Percentiles rank a stretch among this genome's conserved stretches.
Evolutionary conservation across 805 yeast species (phyloP).

Genomic region (Suhomyces emberorum): DNA sequence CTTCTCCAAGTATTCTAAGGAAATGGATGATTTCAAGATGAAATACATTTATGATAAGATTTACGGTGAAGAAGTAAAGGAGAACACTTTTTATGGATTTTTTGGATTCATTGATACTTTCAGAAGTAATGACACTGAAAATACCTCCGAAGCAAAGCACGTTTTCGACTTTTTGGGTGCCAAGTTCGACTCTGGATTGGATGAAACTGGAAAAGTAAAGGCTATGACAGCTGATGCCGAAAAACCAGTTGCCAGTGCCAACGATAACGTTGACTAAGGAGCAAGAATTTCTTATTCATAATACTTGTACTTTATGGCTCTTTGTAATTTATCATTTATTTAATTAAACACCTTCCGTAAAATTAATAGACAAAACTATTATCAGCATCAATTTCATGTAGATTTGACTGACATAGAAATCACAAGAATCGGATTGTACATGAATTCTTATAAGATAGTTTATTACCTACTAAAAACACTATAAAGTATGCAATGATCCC

Average conservation of each 20-base stretch:
- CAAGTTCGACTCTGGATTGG: constrained; percentile 35
- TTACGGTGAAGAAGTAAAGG: constrained; percentile 83
- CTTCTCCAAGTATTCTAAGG: constrained; percentile 59
- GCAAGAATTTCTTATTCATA: too few relatives aligned
- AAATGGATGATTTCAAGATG: constrained; percentile 84
- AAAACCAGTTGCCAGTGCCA: constrained; percentile 7
- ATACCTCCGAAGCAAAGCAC: constrained; percentile 48
- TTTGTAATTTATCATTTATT: too few relatives aligned
- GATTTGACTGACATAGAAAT: too few relatives aligned
- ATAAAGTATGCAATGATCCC: too few relatives aligned
- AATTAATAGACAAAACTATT: too few relatives aligned
- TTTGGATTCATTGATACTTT: constrained; percentile 87
- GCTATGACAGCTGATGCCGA: constrained; percentile 9
- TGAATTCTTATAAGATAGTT: too few relatives aligned
- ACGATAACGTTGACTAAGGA: constrained; percentile 18
- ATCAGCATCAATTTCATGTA: too few relatives aligned
- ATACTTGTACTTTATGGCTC: too few relatives aligned
- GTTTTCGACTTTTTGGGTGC: constrained; percentile 59
- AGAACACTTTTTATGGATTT: constrained; percentile 85
- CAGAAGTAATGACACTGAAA: constrained; percentile 31
- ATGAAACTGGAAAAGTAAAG: constrained; percentile 12
- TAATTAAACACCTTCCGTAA: too few relatives aligned
- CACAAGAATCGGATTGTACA: too few relatives aligned
- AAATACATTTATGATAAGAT: constrained; percentile 88
- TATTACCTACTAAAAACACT: too few relatives aligned